phyloP scores from a whole-genome alignment of 768 basidiomycete species.

The Exidia glandulosa region DNA sequence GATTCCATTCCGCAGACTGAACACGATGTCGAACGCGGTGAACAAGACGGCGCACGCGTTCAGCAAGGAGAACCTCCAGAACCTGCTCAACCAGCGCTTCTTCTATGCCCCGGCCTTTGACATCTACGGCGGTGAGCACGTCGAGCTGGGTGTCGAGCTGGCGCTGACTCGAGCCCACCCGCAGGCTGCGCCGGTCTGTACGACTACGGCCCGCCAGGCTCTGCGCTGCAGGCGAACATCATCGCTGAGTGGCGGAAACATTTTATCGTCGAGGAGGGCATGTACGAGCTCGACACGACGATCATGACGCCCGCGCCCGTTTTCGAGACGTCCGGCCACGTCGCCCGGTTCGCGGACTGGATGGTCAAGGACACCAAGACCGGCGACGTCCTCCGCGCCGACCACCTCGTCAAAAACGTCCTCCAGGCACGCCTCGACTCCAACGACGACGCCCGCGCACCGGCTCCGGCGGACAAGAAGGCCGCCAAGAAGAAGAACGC shows the following conservation, averaged over 20 bases:
- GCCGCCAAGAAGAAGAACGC: conserved; percentile 66
- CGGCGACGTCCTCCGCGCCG: conserved; percentile 93
- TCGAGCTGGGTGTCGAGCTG: conserved; percentile 3
- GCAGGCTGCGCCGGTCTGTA: conserved; percentile 95
- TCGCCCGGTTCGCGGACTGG: conserved; percentile 97
- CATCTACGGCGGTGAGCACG: conserved; percentile 83
- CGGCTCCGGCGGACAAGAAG: conserved; percentile 39
- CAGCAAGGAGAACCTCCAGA: conserved; percentile 77
- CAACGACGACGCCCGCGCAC: conserved; percentile 77
- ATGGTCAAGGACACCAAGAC: conserved; percentile 95
- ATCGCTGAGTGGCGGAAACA: conserved; percentile 94
- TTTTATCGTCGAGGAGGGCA: conserved; percentile 96
- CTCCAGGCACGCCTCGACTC: conserved; percentile 83
- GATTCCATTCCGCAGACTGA: background rate
- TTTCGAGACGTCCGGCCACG: conserved; percentile 95
- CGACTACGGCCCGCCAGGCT: conserved; percentile 96
- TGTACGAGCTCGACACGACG: conserved; percentile 97
- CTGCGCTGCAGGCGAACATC: conserved; percentile 92
- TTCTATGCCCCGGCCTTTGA: conserved; percentile 98
- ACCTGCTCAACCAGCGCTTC: conserved; percentile 79
- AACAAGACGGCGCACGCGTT: conserved; percentile 83
- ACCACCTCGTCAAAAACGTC: conserved; percentile 90
- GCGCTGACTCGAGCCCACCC: too few relatives aligned
- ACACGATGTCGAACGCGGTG: conserved; percentile 24
- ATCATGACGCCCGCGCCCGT: conserved; percentile 93